Evolutionary conservation across 2,329 filamentous ascomycete species (phyloP).

Genomic region (Calonectria leucothoes): DNA sequence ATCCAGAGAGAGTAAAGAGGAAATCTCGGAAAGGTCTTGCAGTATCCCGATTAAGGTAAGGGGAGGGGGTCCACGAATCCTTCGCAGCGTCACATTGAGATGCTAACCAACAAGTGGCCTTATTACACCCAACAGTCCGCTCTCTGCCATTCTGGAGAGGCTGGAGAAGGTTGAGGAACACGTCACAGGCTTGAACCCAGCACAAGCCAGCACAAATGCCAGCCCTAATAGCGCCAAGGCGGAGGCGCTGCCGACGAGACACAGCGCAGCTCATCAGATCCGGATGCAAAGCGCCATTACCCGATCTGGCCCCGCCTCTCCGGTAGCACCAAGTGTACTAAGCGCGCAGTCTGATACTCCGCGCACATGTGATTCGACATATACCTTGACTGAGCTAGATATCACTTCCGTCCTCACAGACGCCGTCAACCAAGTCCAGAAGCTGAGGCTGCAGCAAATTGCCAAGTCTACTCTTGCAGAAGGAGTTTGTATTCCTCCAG

Average conservation of each 20-base stretch:
- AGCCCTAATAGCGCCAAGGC: neutral
- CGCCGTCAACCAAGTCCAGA: constrained; percentile 13
- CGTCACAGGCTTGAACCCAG: neutral
- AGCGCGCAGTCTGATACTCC: constrained; percentile 16
- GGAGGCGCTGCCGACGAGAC: neutral
- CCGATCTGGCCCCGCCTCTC: constrained; percentile 29
- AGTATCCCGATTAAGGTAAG: constrained; percentile 21
- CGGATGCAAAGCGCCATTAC: constrained; percentile 14
- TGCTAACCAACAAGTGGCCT: neutral
- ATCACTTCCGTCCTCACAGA: neutral
- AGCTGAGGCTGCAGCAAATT: neutral
- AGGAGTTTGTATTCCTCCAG: neutral
- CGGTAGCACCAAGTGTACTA: constrained; percentile 14
- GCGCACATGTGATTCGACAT: neutral
- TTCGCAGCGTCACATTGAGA: neutral
- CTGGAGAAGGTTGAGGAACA: constrained; percentile 44
- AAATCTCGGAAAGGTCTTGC: constrained; percentile 25
- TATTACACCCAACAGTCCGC: constrained; percentile 24
- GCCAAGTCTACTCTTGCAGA: constrained; percentile 2
- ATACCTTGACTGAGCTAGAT: neutral
- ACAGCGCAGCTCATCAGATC: neutral
- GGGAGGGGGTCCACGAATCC: neutral
- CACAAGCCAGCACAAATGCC: neutral
- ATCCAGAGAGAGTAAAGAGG: constrained; percentile 42
- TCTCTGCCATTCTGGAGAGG: constrained; percentile 44